phyloP scores from a whole-genome alignment of 2,329 filamentous ascomycete species.

The Ceratocystis lukuohia region DNA sequence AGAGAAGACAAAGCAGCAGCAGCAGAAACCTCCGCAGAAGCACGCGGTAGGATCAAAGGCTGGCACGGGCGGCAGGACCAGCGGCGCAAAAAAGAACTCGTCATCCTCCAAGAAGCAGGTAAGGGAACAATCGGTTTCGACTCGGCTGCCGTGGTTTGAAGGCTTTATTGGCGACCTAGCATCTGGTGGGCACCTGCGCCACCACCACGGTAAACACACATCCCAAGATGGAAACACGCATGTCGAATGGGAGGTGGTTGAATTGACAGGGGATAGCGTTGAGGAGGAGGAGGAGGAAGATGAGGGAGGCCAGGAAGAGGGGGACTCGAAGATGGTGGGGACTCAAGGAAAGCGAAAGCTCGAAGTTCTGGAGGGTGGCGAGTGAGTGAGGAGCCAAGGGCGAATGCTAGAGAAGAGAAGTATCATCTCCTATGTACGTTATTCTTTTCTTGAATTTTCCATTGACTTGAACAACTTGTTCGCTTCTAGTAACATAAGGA shows the following conservation, averaged over 20 bases:
- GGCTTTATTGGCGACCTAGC: constrained; percentile 46
- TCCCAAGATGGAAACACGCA: constrained; percentile 50
- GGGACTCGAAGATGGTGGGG: not conserved
- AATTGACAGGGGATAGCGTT: constrained; percentile 45
- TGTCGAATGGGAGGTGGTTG: constrained; percentile 74
- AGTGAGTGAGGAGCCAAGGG: not conserved
- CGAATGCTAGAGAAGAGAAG: too few relatives aligned
- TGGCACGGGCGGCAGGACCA: not conserved
- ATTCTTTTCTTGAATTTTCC: not conserved
- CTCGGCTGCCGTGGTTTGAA: constrained; percentile 69
- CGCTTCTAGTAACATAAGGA: not conserved
- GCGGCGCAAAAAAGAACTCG: not conserved
- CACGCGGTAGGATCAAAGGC: not conserved
- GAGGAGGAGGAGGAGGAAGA: not conserved
- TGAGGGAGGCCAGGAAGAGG: not conserved
- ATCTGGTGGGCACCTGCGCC: constrained; percentile 51
- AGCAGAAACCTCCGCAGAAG: not conserved
- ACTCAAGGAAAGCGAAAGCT: constrained; percentile 6
- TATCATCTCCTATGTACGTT: not conserved
- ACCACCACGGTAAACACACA: constrained; percentile 39
- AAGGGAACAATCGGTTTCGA: constrained; percentile 15
- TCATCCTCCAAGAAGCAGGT: constrained; percentile 22
- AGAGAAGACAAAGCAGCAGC: not conserved
- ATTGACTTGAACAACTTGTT: not conserved
- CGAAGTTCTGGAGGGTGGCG: not conserved